A percentile compares a stretch with the other conserved stretches of the same genome.
phyloP scores from a whole-genome alignment of 1,284 basidiomycete genomes.

The Sanghuangporus baumii region DNA sequence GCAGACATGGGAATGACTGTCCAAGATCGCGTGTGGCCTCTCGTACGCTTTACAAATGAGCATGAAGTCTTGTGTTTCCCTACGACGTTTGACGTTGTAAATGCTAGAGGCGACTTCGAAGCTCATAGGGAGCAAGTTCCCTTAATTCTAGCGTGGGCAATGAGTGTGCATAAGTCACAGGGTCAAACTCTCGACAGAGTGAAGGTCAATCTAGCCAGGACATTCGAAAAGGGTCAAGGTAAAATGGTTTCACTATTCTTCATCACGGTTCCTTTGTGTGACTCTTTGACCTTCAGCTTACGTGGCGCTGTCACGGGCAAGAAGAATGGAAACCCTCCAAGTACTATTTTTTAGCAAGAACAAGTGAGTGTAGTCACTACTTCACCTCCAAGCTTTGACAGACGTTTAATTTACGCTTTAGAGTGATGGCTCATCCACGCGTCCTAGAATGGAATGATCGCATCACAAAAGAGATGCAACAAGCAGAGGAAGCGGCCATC shows the following conservation, averaged over 20 bases:
- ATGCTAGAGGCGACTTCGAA: conserved; percentile 21
- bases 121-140: conserved; percentile 34
- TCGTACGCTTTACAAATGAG: conserved; percentile 30
- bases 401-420: conserved; percentile 20
- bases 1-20: neutral
- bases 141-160: conserved; percentile 75
- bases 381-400: neutral
- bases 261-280: neutral
- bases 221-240: conserved; percentile 83
- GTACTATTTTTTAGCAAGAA: conserved; percentile 72
- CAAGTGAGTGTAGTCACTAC: conserved; percentile 45
- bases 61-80: conserved; percentile 14
- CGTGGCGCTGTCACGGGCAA: conserved; percentile 91
- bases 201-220: conserved; percentile 56
- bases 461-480: conserved; percentile 6
- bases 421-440: conserved; percentile 39
- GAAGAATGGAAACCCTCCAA: conserved; percentile 76
- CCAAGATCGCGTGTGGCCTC: conserved; percentile 22
- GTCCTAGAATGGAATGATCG: conserved; percentile 25
- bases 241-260: conserved; percentile 11
- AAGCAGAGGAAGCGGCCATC: conserved; percentile 7
- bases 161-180: conserved; percentile 85
- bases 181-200: conserved; percentile 80
- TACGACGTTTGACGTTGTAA: conserved; percentile 21
- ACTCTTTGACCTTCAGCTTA: conserved; percentile 56